These are phyloP conservation scores for Sporisorium graminicola DNA, from an alignment of 1,284 basidiomycete genomes.

Conservation along the genomic window DNA sequence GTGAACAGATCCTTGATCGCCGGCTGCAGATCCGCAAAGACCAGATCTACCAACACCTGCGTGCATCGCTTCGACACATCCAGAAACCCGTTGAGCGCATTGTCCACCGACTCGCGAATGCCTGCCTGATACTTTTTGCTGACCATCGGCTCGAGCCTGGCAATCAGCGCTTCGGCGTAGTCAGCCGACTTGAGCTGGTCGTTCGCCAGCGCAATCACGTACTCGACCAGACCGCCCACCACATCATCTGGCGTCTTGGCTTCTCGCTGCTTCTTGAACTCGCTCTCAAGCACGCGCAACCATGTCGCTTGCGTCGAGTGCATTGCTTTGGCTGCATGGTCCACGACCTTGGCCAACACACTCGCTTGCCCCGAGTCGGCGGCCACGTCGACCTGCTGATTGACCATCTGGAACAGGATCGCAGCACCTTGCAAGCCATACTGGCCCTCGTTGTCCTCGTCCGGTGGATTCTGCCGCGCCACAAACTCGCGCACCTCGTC, in stretches of 20 bases:
- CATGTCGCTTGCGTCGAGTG: constrained; percentile 88
- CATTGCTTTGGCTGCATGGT: constrained; percentile 91
- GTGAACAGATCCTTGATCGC: constrained; percentile 88
- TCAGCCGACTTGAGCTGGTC: constrained; percentile 98
- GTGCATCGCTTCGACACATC: constrained; percentile 98
- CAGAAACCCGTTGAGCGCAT: constrained; percentile 96
- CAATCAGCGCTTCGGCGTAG: constrained; percentile 86
- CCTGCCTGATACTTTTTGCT: constrained; percentile 88
- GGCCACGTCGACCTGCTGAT: constrained; percentile 94
- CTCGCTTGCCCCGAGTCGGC: constrained; percentile 95
- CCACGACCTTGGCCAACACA: constrained; percentile 89
- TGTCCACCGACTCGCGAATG: constrained; percentile 89
- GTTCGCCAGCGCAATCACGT: constrained; percentile 97
- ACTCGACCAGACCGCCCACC: constrained; percentile 90
- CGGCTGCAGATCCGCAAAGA: constrained; percentile 93
- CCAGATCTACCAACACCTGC: constrained; percentile 90
- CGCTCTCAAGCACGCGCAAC: constrained; percentile 84
- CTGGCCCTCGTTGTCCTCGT: constrained; percentile 86
- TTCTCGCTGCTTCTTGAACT: constrained; percentile 88
- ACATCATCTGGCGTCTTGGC: constrained; percentile 83
- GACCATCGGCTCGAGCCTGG: constrained; percentile 88
- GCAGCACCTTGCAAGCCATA: constrained; percentile 93
- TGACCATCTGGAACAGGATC: constrained; percentile 96
- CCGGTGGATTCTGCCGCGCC: constrained; percentile 85
- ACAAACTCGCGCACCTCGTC: constrained; percentile 89